These are phyloP conservation scores for Magnaporthiopsis incrustans DNA, from an alignment of 2,329 filamentous ascomycete species.

Conservation along the genomic window DNA sequence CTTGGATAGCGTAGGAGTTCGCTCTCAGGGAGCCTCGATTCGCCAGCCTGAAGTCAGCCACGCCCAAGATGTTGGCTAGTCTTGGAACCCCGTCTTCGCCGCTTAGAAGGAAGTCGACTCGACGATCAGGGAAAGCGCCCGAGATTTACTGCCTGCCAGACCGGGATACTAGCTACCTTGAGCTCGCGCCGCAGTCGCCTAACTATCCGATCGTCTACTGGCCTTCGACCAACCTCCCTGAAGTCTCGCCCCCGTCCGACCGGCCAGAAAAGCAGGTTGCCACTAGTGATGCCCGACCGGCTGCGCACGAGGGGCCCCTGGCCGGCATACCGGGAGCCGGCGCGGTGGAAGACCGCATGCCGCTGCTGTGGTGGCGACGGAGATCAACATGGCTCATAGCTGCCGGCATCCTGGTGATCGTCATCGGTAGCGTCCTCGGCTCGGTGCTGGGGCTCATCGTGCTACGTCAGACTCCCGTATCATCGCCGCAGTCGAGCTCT, in stretches of 20 bases:
- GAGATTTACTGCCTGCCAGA: not conserved
- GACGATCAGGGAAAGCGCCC: not conserved
- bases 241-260: too few species aligned
- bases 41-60: too few species aligned
- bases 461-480: not conserved
- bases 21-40: too few species aligned
- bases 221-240: not conserved
- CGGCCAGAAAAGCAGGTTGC: too few species aligned
- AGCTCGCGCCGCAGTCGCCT: not conserved
- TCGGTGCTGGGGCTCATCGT: not conserved
- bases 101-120: not conserved
- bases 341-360: too few species aligned
- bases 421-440: not conserved
- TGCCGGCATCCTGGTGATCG: not conserved
- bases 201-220: not conserved
- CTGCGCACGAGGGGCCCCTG: too few species aligned
- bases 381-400: not conserved
- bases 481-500: too few species aligned
- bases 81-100: not conserved
- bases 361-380: not conserved
- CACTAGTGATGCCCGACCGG: not conserved
- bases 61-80: too few species aligned
- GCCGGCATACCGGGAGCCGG: too few species aligned
- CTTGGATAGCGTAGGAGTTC: too few species aligned
- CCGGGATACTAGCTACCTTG: not conserved